Evolutionary conservation across 2,329 filamentous ascomycete species (phyloP), one percentile per base, ranked within the genome.

Genomic region (Myotisia sp.): DNA sequence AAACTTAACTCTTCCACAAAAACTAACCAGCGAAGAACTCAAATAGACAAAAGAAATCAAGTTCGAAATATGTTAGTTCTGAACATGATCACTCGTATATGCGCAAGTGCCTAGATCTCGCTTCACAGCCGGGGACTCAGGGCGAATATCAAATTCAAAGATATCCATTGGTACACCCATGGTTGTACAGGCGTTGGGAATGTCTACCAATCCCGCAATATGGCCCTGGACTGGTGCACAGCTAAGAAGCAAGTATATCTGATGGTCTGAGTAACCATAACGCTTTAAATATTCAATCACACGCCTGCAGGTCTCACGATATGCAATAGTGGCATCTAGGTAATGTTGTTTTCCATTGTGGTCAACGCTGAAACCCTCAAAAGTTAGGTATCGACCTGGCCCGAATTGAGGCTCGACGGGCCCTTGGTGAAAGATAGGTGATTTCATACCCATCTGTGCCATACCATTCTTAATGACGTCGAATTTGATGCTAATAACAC

Each of bases 361-460:
- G 47, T 93, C 86, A 13, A 93, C 86, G 1, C 74, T 81, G 59
- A 94, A 94, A 0, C 86, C 86, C 52, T 93, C 82, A 47, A 90
- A 90, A 41, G 83, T 86, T 38, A 92, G 71, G 47, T 83, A 79
- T 3, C 84, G 63, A 0, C 82, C 80, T 0, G 85, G 82, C 0
- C 82, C 79, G 47, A 90, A 93, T 44, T 86, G 78, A 18, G 85
- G 83, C 60, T 92, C 82, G 0, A 93, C 85, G 0, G 84, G 83
- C 0, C 85, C 85, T 0, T 84, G 83, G 21, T 83, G 69, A 61
- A 86, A 93, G 34, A 93, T 80, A 0, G 85, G 85, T 5, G 72
- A 79, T 55, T 84, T 86, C 60, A 92, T 76, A 0, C 68, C 77
- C 34, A 92, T 59, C 21, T 83, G 70, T 28, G 65, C 66, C 50